phyloP scores from a whole-genome alignment of 768 basidiomycete species.

The Leccinum rimulosum region DNA sequence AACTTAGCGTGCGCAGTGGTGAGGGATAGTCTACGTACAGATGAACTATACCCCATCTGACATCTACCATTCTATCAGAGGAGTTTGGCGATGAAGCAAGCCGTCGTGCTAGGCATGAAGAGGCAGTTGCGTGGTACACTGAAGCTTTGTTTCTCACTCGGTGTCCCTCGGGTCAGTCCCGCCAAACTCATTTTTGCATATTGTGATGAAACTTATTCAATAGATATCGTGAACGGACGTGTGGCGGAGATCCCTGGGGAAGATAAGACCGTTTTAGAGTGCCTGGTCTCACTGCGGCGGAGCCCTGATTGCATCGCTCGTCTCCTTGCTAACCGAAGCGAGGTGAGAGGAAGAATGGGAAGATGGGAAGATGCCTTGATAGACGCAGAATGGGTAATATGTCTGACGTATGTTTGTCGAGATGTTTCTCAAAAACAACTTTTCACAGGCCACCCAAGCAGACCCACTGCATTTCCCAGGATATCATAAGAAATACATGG shows the following conservation, averaged over 20 bases:
- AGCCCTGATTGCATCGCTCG: neutral
- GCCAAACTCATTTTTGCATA: neutral
- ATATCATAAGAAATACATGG: conserved; percentile 3
- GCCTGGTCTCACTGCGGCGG: neutral
- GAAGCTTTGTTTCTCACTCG: conserved; percentile 6
- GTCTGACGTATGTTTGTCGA: neutral
- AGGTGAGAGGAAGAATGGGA: neutral
- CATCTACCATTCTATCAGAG: conserved; percentile 1
- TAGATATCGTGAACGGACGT: neutral
- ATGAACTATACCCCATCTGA: neutral
- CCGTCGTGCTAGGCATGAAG: neutral
- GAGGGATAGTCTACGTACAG: neutral
- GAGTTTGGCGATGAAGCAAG: conserved; percentile 11
- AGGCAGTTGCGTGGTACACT: conserved; percentile 15
- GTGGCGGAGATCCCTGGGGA: no score
- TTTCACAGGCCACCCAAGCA: conserved; percentile 1
- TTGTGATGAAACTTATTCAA: neutral
- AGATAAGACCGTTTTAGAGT: neutral
- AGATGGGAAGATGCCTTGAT: conserved; percentile 1
- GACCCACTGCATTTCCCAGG: conserved; percentile 1
- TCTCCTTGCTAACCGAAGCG: conserved; percentile 12
- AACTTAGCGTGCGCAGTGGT: conserved; percentile 14
- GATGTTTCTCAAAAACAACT: neutral
- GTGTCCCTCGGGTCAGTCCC: conserved; percentile 4
- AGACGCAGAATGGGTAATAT: conserved; percentile 6